A percentile compares a stretch with the other conserved stretches of the same genome.
phyloP scores from a whole-genome alignment of 805 yeast species.

The Candida golubevii region DNA sequence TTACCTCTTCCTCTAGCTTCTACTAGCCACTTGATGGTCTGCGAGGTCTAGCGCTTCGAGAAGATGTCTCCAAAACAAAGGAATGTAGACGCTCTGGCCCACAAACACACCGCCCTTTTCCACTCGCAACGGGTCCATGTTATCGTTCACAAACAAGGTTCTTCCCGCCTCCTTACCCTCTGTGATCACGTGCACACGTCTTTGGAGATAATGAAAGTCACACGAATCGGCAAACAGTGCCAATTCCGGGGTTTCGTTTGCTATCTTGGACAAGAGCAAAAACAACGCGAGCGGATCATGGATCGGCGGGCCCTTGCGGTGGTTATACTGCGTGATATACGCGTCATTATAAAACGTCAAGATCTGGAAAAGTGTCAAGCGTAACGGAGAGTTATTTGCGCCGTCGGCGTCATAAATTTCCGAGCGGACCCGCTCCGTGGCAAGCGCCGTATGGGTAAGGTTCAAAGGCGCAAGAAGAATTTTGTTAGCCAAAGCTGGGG shows the following conservation, averaged over 20 bases:
- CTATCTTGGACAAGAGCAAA: conserved; percentile 12
- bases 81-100: conserved; percentile 9
- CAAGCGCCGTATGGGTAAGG: conserved; percentile 62
- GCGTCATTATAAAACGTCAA: conserved; percentile 9
- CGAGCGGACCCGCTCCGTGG: conserved; percentile 26
- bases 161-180: conserved; percentile 33
- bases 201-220: conserved; percentile 24
- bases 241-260: conserved; percentile 6
- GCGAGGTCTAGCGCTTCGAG: conserved; percentile 11
- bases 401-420: conserved; percentile 17
- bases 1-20: background rate
- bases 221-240: conserved; percentile 14
- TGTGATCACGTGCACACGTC: conserved; percentile 22
- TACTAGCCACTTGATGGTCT: conserved; percentile 8
- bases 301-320: conserved; percentile 15
- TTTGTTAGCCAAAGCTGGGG: conserved; percentile 43
- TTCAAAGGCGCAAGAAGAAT: conserved; percentile 61
- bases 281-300: conserved; percentile 19
- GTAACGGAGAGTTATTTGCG: conserved; percentile 4
- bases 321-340: conserved; percentile 10
- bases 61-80: conserved; percentile 15
- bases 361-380: conserved; percentile 11
- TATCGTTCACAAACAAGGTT: conserved; percentile 13
- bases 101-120: conserved; percentile 15
- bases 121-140: conserved; percentile 13